Percentiles rank a stretch among this genome's conserved stretches.
These are phyloP conservation scores for Cladosporium cucumerinum DNA, from an alignment of 2,329 filamentous ascomycete genomes.

Conservation along the genomic window DNA sequence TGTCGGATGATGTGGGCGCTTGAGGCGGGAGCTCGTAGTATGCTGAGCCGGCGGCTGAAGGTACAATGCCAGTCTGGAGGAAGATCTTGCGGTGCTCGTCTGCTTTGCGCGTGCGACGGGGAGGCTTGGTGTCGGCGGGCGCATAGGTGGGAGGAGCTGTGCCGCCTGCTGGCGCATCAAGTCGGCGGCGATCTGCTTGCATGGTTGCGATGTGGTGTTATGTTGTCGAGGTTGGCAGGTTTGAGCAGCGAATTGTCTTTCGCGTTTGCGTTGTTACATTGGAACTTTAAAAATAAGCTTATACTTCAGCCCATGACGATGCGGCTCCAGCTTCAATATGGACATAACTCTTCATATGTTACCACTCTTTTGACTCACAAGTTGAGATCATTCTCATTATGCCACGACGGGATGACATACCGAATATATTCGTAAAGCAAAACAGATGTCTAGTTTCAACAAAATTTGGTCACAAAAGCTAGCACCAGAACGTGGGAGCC, in stretches of 20 bases:
- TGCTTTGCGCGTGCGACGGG: conserved; percentile 57
- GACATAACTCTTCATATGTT: too few species aligned
- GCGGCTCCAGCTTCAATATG: background rate
- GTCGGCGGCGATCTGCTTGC: conserved; percentile 75
- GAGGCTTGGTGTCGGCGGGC: conserved; percentile 45
- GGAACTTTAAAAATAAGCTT: background rate
- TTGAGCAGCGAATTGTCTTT: background rate
- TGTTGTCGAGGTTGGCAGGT: background rate
- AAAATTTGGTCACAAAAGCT: too few species aligned
- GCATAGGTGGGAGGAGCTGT: conserved; percentile 73
- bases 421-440: too few species aligned
- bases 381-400: too few species aligned
- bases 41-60: conserved; percentile 88
- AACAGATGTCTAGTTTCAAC: too few species aligned
- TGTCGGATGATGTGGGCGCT: conserved; percentile 37
- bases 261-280: background rate
- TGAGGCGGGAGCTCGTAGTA: conserved; percentile 64
- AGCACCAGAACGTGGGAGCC: too few species aligned
- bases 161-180: conserved; percentile 79
- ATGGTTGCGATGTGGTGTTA: conserved; percentile 19
- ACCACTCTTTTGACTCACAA: too few species aligned
- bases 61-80: conserved; percentile 85
- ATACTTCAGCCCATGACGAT: background rate
- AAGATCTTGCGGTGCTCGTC: conserved; percentile 83
- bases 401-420: too few species aligned